A percentile compares a stretch with the other conserved stretches of the same genome.
Conservation (phyloP, 805 yeast genomes). For the Scheffersomyces spartinae region DNA sequence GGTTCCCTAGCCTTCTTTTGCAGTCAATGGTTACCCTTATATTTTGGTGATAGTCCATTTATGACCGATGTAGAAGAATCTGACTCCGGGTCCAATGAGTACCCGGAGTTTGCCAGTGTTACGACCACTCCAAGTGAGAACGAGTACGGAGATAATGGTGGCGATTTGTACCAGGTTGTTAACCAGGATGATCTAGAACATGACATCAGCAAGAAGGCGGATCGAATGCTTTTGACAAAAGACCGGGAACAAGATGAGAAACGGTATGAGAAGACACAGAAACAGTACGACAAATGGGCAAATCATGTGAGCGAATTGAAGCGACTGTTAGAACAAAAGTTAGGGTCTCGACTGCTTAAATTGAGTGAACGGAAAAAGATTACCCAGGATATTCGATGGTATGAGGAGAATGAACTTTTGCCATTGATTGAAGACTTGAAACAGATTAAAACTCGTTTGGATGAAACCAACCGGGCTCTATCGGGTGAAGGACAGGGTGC, state of each 20-base stretch:
- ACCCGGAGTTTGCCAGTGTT: too few relatives aligned
- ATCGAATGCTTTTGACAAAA: conserved; percentile 43
- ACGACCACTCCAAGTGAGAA: too few relatives aligned
- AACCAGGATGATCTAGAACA: conserved; percentile 77
- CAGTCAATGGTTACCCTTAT: too few relatives aligned
- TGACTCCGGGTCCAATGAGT: too few relatives aligned
- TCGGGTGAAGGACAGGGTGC: conserved; percentile 3
- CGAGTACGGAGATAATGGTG: too few relatives aligned
- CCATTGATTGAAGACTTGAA: conserved; percentile 32
- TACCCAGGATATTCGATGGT: conserved; percentile 39
- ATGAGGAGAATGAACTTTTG: conserved; percentile 46
- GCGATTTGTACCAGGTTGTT: too few relatives aligned
- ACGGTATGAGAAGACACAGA: conserved; percentile 57
- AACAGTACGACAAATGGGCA: conserved; percentile 31
- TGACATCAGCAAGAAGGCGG: conserved; percentile 60
- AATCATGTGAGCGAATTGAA: conserved; percentile 36
- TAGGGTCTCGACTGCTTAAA: conserved; percentile 40
- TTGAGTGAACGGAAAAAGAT: conserved; percentile 52
- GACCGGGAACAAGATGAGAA: conserved; percentile 66
- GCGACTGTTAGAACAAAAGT: too few relatives aligned
- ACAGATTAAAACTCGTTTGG: conserved; percentile 27
- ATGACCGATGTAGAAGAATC: too few relatives aligned
- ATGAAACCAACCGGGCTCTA: conserved; percentile 8
- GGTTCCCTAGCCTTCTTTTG: too few relatives aligned
- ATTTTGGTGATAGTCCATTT: too few relatives aligned